Conservation (phyloP, 2,329 filamentous ascomycete species). For the Scytalidium lignicola region DNA sequence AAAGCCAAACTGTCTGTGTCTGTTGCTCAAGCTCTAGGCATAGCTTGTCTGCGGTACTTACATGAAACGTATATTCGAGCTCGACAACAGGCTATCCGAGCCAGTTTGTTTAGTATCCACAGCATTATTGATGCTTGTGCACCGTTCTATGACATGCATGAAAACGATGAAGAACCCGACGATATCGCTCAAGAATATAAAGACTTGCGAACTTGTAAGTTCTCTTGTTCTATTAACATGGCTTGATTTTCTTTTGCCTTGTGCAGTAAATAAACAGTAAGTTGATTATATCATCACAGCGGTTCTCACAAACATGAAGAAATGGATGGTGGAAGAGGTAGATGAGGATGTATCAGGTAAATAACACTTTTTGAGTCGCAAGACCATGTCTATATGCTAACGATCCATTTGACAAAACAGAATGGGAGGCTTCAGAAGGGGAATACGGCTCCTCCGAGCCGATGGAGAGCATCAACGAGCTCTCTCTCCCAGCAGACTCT, state of each 20-base stretch:
- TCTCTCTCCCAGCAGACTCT: slow-evolving; percentile 36
- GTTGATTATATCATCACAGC: slow-evolving; percentile 15
- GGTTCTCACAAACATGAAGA: slow-evolving; percentile 22
- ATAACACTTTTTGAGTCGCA: slow-evolving; percentile 4
- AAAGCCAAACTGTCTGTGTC: slow-evolving; percentile 7
- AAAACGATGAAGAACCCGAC: slow-evolving; percentile 9
- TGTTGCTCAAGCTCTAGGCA: slow-evolving; percentile 18
- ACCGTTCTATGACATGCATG: slow-evolving; percentile 19
- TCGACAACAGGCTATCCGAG: slow-evolving; percentile 21
- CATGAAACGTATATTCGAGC: slow-evolving; percentile 22
- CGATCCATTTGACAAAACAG: slow-evolving; percentile 10
- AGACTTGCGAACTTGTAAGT: neutral
- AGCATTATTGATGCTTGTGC: slow-evolving; percentile 18
- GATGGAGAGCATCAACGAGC: slow-evolving; percentile 45
- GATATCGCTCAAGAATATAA: neutral
- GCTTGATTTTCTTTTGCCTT: neutral
- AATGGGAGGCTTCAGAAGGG: slow-evolving; percentile 28
- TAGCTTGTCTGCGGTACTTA: slow-evolving; percentile 25
- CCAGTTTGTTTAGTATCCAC: slow-evolving; percentile 20
- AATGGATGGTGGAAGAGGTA: slow-evolving; percentile 28
- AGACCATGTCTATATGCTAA: slow-evolving; percentile 2
- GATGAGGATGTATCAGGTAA: slow-evolving; percentile 34
- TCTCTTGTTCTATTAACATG: neutral
- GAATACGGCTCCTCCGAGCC: slow-evolving; percentile 47
- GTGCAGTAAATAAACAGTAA: neutral